phyloP scores from a whole-genome alignment of 768 basidiomycete species.

The Boletus vinaceobasis region DNA sequence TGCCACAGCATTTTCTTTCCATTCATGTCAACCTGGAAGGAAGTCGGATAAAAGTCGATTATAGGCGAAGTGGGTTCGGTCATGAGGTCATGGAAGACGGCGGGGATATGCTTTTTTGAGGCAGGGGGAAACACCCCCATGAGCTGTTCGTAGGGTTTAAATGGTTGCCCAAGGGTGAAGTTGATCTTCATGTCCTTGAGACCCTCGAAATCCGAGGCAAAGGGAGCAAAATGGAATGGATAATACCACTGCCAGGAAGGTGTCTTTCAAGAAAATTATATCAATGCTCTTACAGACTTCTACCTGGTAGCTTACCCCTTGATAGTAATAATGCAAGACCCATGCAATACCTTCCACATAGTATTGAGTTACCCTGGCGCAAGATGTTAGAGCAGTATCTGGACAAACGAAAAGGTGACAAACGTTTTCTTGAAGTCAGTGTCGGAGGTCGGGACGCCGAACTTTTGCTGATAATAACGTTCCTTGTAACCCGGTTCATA shows the following conservation, averaged over 20 bases:
- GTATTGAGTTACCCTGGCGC: constrained; percentile 62
- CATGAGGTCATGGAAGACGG: constrained; percentile 86
- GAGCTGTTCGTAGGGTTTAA: constrained; percentile 95
- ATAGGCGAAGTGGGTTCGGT: constrained; percentile 83
- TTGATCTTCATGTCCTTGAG: constrained; percentile 73
- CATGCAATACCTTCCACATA: constrained; percentile 95
- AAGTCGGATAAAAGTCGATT: constrained; percentile 89
- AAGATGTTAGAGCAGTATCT: constrained; percentile 5
- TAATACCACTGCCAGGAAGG: constrained; percentile 99
- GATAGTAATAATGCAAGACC: constrained; percentile 98
- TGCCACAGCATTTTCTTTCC: constrained; percentile 99
- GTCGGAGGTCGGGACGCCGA: constrained; percentile 72
- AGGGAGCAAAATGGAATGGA: constrained; percentile 97
- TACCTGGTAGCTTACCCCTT: constrained; percentile 64
- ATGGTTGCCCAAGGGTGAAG: constrained; percentile 81
- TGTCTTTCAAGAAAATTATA: constrained; percentile 44
- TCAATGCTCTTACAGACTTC: constrained; percentile 7
- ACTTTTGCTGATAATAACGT: constrained; percentile 93
- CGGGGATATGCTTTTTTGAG: constrained; percentile 87
- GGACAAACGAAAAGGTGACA: constrained; percentile 24
- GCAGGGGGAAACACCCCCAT: constrained; percentile 95
- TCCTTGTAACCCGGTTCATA: constrained; percentile 97
- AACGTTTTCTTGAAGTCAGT: constrained; percentile 70
- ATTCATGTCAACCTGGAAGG: constrained; percentile 98
- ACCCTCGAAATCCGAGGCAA: constrained; percentile 89